These are phyloP conservation scores for Botrytis fragariae DNA, from an alignment of 2,329 filamentous ascomycete species.

Conservation along the genomic window DNA sequence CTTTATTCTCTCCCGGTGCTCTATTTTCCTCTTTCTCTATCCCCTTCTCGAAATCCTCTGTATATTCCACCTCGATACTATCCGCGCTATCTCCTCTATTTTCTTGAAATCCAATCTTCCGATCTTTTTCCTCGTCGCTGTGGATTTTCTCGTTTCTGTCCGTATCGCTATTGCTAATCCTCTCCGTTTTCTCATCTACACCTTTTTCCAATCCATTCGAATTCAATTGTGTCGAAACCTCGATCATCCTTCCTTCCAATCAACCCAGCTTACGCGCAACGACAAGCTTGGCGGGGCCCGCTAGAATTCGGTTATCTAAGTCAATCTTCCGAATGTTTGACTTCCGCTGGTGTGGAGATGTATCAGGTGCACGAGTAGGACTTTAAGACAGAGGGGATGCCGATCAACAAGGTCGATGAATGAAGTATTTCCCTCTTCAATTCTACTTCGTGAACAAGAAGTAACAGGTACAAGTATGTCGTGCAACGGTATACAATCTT, in stretches of 20 bases:
- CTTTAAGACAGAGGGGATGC: background rate
- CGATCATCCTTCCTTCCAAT: background rate
- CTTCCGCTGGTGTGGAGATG: background rate
- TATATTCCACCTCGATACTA: background rate
- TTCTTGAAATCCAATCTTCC: background rate
- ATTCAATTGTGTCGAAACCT: background rate
- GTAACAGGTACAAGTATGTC: background rate
- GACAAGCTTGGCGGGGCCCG: constrained; percentile 9
- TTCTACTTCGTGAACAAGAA: background rate
- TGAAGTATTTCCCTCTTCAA: background rate
- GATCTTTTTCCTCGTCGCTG: background rate
- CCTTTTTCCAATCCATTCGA: background rate
- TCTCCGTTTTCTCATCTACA: background rate
- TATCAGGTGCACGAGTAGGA: background rate
- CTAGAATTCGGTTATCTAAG: background rate
- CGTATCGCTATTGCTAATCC: background rate
- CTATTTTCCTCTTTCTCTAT: background rate
- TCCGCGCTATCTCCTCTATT: background rate
- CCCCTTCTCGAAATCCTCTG: background rate
- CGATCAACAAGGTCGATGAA: background rate
- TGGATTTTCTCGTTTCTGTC: background rate
- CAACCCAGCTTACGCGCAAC: background rate
- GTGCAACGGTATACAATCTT: background rate
- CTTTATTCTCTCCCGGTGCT: background rate
- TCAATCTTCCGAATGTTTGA: background rate